These are phyloP conservation scores for Angomonas ambiguus DNA, from an alignment of 208 protist genomes.

Conservation along the genomic window DNA sequence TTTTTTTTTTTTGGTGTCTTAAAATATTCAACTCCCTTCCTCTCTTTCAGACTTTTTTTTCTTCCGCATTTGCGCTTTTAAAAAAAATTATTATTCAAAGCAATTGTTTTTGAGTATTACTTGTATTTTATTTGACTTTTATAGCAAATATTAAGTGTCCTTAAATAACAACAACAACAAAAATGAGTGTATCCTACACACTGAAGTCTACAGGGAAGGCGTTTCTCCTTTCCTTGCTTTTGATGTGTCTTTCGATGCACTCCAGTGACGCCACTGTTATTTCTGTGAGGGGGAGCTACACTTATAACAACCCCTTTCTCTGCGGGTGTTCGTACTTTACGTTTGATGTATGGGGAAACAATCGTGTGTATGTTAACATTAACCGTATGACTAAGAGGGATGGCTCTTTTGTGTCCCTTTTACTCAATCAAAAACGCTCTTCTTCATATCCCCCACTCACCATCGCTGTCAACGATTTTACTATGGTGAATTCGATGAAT, in stretches of 20 bases:
- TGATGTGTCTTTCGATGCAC: background rate
- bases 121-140: background rate
- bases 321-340: too few relatives aligned
- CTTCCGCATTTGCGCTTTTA: too few relatives aligned
- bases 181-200: background rate
- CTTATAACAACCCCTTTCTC: background rate
- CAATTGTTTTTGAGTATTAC: too few relatives aligned
- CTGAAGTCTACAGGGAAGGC: background rate
- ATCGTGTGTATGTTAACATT: too few relatives aligned
- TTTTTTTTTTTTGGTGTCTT: too few relatives aligned
- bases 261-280: background rate
- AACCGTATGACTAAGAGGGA: too few relatives aligned
- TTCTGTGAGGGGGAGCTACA: background rate
- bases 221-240: background rate
- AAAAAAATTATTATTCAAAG: too few relatives aligned
- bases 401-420: background rate
- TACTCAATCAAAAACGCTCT: background rate
- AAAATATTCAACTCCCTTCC: too few relatives aligned
- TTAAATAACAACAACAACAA: background rate
- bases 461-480: background rate
- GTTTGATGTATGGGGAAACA: background rate
- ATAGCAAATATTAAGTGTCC: too few relatives aligned
- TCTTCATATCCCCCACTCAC: background rate
- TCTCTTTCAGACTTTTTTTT: too few relatives aligned
- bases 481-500: background rate